Evolutionary conservation across 768 basidiomycete species (phyloP).

Genomic region (Phlebiopsis gigantea): DNA sequence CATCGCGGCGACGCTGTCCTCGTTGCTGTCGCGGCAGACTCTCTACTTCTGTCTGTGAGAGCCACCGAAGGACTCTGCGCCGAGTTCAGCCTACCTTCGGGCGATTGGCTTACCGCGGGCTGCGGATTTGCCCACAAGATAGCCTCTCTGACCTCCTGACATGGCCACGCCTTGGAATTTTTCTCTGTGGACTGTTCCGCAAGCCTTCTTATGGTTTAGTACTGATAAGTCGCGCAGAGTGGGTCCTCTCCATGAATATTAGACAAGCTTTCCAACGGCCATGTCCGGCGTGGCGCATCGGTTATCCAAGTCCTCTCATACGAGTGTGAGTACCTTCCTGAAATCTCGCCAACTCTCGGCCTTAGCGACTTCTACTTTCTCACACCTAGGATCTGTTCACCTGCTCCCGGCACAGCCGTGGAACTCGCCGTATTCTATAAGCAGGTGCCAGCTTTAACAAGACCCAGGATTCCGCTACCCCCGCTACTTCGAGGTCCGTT

Average conservation of each 20-base stretch:
- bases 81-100: not conserved
- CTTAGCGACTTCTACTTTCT: not conserved
- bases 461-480: no score
- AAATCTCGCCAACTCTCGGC: not conserved
- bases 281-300: not conserved
- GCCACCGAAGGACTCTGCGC: not conserved
- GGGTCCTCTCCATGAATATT: not conserved
- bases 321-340: not conserved
- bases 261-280: not conserved
- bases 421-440: no score
- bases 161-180: not conserved
- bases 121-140: not conserved
- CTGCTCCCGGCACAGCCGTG: no score
- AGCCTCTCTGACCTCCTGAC: conserved; percentile 2
- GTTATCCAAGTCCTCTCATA: not conserved
- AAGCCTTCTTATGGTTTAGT: not conserved
- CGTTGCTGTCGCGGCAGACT: not conserved
- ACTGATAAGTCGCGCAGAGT: not conserved
- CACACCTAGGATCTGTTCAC: not conserved
- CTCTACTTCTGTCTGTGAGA: no score
- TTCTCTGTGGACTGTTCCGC: not conserved
- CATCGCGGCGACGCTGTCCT: not conserved
- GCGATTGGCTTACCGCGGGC: not conserved
- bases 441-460: no score
- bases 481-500: not conserved